Evolutionary conservation across 257 asterid genomes (phyloP), one percentile per base, ranked within the genome.

Genomic region (Pogostemon cablin): DNA sequence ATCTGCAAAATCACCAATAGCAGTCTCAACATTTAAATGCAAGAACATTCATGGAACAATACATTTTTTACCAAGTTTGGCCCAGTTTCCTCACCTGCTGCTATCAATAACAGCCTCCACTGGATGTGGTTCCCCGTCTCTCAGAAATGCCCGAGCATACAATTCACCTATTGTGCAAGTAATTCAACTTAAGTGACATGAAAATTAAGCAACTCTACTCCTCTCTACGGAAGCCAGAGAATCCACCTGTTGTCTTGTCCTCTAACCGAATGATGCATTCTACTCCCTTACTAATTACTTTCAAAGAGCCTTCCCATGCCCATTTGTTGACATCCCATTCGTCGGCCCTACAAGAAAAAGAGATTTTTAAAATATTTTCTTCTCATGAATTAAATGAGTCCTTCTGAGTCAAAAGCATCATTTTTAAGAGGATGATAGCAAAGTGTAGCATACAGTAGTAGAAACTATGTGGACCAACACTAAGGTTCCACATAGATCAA

Each of bases 271-370:
- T 95, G 71, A 91, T 90, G 93, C 99, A 91, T 69, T 86, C 98
- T 79, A 77, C 98, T 72, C 97, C 97, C 81, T 86, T 91, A 83
- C 96, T 95, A 62, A 83, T 10, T 71, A 95, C 93, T 84, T 87
- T 95, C 58, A 95, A 81, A 66, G 81, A 67, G 77, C 99, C 99
- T 84, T 91, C 98, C 99, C 99, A 95, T 35, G 92, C 85, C 99
- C 99, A 95, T 82, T 91, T 91, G 78, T 95, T 95, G 55, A 95
- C 96, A 85, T 95, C 75, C 99, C 99, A 95, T 72, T 95, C 99
- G 73, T 95, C 99, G 46, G 99, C 99, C 88, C 99, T 95, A 76
- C 64, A 78, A 73, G 67, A 48, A 56, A 35, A 69, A 72, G 44
- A 58, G 7, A 60, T 42, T 52, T 68, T 64, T 20, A 7, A 38